Evolutionary conservation across 805 yeast species (phyloP).

Genomic region (Diddensiella transvaalensis): DNA sequence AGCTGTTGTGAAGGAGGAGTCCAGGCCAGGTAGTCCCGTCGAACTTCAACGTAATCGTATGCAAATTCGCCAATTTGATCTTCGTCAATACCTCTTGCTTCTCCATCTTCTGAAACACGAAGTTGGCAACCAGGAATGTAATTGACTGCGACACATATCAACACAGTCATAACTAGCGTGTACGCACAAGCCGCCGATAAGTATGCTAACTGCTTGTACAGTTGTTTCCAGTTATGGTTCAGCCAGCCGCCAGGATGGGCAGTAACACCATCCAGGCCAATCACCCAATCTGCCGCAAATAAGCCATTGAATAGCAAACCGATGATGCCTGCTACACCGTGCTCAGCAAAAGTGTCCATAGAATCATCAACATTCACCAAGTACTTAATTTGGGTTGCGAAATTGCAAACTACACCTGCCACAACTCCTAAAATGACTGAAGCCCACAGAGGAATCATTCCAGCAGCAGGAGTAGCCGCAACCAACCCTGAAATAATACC

Average conservation of each 20-base stretch:
- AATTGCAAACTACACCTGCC: constrained; percentile 83
- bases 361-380: constrained; percentile 83
- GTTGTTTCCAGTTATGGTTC: constrained; percentile 83
- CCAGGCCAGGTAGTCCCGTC: constrained; percentile 69
- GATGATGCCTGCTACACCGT: constrained; percentile 91
- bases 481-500: constrained; percentile 95
- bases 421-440: constrained; percentile 79
- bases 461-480: constrained; percentile 95
- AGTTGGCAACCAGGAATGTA: constrained; percentile 77
- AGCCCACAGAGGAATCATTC: constrained; percentile 87
- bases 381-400: constrained; percentile 82
- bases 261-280: constrained; percentile 85
- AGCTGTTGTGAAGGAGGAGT: constrained; percentile 30
- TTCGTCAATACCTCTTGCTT: constrained; percentile 87
- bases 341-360: constrained; percentile 95
- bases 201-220: constrained; percentile 86
- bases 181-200: constrained; percentile 72
- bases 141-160: constrained; percentile 70
- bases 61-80: constrained; percentile 98
- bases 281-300: constrained; percentile 81
- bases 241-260: constrained; percentile 91
- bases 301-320: constrained; percentile 84
- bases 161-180: constrained; percentile 68
- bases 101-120: constrained; percentile 80
- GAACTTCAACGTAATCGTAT: constrained; percentile 95